A percentile compares a stretch with the other conserved stretches of the same genome.
Evolutionary conservation across 306 rosid genomes (phyloP).

Genomic region (Prunus davidiana): DNA sequence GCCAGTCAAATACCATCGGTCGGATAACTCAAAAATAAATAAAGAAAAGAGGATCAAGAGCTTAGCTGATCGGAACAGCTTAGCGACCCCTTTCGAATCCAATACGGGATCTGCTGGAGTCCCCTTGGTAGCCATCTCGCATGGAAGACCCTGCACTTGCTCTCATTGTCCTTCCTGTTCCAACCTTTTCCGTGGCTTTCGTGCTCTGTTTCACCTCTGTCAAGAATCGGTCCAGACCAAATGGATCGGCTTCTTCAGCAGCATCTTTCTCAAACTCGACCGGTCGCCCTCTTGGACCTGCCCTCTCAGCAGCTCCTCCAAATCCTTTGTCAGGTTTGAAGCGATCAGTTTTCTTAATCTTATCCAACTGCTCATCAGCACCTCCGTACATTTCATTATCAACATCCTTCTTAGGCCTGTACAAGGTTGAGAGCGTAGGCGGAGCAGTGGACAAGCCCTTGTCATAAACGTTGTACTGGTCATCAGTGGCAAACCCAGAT

Average conservation of each 20-base stretch:
- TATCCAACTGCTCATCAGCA: constrained; percentile 88
- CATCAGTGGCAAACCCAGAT: constrained; percentile 88
- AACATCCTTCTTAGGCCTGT: constrained; percentile 81
- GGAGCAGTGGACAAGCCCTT: constrained; percentile 76
- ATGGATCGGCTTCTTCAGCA: constrained; percentile 84
- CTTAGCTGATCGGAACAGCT: neutral
- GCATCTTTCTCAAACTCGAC: constrained; percentile 77
- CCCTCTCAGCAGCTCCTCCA: constrained; percentile 64
- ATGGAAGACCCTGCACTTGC: constrained; percentile 85
- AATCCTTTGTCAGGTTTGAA: constrained; percentile 84
- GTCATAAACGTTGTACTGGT: constrained; percentile 89
- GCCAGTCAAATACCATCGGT: neutral
- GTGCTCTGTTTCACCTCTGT: constrained; percentile 76
- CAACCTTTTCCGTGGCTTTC: constrained; percentile 77
- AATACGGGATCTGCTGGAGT: constrained; percentile 74
- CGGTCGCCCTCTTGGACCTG: constrained; percentile 73
- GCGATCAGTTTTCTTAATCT: constrained; percentile 87
- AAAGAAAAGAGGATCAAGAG: too few species aligned
- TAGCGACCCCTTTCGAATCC: constrained; percentile 83
- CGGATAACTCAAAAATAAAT: too few species aligned
- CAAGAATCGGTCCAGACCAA: constrained; percentile 89
- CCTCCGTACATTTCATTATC: constrained; percentile 78
- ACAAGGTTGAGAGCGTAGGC: constrained; percentile 81
- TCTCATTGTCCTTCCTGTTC: constrained; percentile 79
- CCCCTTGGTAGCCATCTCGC: constrained; percentile 72